Percentiles rank a stretch among this genome's conserved stretches.
These are phyloP conservation scores for Chalciporus chontae DNA, from an alignment of 768 basidiomycete genomes.

Conservation along the genomic window DNA sequence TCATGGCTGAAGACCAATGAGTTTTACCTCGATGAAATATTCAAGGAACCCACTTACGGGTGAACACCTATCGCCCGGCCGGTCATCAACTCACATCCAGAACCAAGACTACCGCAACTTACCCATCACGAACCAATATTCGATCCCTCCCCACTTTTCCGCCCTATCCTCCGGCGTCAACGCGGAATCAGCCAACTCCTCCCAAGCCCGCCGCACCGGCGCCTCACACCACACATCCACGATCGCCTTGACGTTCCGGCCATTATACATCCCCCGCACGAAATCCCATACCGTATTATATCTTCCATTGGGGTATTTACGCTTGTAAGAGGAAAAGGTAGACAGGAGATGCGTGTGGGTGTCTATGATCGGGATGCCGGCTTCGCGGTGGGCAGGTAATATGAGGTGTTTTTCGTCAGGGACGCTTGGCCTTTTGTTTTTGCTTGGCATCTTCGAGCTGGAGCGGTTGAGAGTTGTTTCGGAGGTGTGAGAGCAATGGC, in stretches of 20 bases:
- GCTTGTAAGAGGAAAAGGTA: constrained; percentile 62
- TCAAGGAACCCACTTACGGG: constrained; percentile 45
- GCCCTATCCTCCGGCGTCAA: constrained; percentile 44
- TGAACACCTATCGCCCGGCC: constrained; percentile 53
- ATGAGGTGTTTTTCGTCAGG: constrained; percentile 34
- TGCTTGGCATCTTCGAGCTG: constrained; percentile 33
- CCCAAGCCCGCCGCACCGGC: constrained; percentile 60
- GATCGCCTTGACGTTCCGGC: constrained; percentile 56
- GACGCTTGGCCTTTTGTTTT: constrained; percentile 32
- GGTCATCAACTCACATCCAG: background rate
- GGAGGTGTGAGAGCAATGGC: constrained; percentile 39
- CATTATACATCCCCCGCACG: constrained; percentile 56
- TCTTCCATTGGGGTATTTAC: constrained; percentile 56
- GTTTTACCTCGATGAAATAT: background rate
- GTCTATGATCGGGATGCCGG: constrained; percentile 55
- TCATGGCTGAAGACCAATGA: constrained; percentile 51
- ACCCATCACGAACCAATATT: constrained; percentile 87
- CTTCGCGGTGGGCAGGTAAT: constrained; percentile 27
- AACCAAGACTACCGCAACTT: constrained; percentile 8
- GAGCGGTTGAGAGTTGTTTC: constrained; percentile 17
- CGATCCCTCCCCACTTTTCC: constrained; percentile 60
- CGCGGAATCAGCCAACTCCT: constrained; percentile 71
- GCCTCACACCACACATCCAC: constrained; percentile 92
- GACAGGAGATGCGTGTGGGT: constrained; percentile 84
- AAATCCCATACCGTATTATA: constrained; percentile 65